A percentile compares a stretch with the other conserved stretches of the same genome.
phyloP scores from a whole-genome alignment of 768 basidiomycete species.

The Kwoniella pini region DNA sequence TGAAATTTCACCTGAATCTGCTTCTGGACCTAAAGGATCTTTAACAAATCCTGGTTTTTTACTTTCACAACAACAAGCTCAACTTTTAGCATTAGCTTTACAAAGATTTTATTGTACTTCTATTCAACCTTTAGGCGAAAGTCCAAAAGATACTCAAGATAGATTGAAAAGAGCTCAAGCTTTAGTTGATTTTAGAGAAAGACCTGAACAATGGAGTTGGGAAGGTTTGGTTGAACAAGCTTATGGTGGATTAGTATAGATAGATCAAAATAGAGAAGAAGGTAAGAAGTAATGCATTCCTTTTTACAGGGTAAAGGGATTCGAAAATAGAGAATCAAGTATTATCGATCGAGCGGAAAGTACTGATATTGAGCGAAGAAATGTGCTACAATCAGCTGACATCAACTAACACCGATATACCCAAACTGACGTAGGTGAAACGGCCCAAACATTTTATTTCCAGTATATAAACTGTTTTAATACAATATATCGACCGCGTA shows the following conservation, averaged over 20 bases:
- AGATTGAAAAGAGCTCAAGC: constrained; percentile 58
- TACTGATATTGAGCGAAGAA: too few relatives aligned
- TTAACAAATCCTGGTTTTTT: constrained; percentile 35
- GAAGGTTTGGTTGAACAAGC: constrained; percentile 67
- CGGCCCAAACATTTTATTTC: background rate
- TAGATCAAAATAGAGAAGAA: background rate
- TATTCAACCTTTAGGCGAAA: constrained; percentile 28
- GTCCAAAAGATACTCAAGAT: constrained; percentile 56
- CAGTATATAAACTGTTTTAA: background rate
- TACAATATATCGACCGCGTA: background rate
- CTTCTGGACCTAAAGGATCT: constrained; percentile 26
- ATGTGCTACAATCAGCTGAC: too few relatives aligned
- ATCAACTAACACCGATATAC: too few relatives aligned
- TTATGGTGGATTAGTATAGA: constrained; percentile 50
- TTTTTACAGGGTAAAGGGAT: too few relatives aligned
- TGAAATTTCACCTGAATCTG: constrained; percentile 71
- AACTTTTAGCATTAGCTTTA: constrained; percentile 72
- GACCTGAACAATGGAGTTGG: constrained; percentile 78
- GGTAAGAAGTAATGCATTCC: background rate
- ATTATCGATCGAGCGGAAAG: background rate
- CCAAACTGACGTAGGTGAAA: background rate
- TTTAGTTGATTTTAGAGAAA: constrained; percentile 73
- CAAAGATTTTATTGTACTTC: constrained; percentile 73
- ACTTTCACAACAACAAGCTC: constrained; percentile 79
- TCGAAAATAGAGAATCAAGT: too few relatives aligned